Evolutionary conservation across 148 eudicot genomes (phyloP).

Genomic region (Mesembryanthemum crystallinum): DNA sequence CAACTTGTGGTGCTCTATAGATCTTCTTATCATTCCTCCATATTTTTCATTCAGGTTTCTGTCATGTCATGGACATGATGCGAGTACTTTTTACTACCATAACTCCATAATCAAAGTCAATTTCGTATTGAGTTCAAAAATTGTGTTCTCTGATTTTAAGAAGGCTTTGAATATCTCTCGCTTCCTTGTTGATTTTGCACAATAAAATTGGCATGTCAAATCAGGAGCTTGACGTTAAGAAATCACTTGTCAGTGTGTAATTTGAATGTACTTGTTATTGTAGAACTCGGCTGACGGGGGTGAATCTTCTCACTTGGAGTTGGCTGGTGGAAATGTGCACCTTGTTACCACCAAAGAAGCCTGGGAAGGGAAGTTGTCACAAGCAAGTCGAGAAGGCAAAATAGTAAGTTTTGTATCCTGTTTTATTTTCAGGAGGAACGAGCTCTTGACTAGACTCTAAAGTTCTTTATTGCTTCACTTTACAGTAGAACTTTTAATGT

Average conservation of each 20-base stretch:
- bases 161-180: not conserved
- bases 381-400: slow-evolving; percentile 66
- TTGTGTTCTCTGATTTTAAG: not conserved
- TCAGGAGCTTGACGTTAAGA: not conserved
- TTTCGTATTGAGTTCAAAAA: not conserved
- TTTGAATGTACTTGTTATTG: slow-evolving; percentile 22
- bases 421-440: slow-evolving; percentile 8
- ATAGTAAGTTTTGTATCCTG: slow-evolving; percentile 48
- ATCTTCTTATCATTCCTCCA: not conserved
- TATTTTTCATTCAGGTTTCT: not conserved
- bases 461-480: not conserved
- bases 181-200: not conserved
- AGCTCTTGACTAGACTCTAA: not conserved
- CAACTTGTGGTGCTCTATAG: too few relatives aligned
- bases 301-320: slow-evolving; percentile 47
- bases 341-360: slow-evolving; percentile 67
- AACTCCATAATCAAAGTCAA: not conserved
- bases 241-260: slow-evolving; percentile 3
- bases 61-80: not conserved
- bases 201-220: slow-evolving; percentile 3
- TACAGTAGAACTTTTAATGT: not conserved
- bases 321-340: slow-evolving; percentile 78
- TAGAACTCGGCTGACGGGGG: slow-evolving; percentile 42
- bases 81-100: not conserved
- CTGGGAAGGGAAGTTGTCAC: slow-evolving; percentile 69